These are phyloP conservation scores for Rhizopus arrhizus DNA, from an alignment of 371 early-diverging fungal genomes.

Conservation along the genomic window DNA sequence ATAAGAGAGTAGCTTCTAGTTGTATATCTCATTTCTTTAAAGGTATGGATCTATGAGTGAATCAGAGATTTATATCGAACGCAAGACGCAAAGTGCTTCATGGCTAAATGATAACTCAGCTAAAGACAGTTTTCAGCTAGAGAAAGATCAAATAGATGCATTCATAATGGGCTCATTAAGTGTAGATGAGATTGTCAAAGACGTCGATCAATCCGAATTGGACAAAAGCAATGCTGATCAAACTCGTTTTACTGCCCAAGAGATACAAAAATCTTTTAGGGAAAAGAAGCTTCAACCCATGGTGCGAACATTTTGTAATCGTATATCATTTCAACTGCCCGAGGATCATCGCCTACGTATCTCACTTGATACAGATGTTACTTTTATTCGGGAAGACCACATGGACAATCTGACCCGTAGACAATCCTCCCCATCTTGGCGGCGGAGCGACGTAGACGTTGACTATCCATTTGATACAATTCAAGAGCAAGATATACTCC, in stretches of 20 bases:
- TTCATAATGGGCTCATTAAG: conserved; percentile 83
- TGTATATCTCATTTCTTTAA: not conserved
- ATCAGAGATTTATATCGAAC: conserved; percentile 85
- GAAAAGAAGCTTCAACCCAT: conserved; percentile 85
- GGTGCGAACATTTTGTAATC: conserved; percentile 96
- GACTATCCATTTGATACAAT: conserved; percentile 90
- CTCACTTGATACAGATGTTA: conserved; percentile 96
- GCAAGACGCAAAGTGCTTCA: conserved; percentile 96
- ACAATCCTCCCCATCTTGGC: conserved; percentile 77
- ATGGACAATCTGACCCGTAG: conserved; percentile 36
- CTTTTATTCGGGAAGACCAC: conserved; percentile 97
- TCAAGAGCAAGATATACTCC: conserved; percentile 74
- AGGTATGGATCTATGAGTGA: conserved; percentile 38
- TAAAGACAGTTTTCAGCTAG: conserved; percentile 91
- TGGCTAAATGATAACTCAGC: conserved; percentile 94
- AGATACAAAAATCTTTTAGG: conserved; percentile 80
- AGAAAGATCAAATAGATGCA: conserved; percentile 85
- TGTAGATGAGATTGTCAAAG: conserved; percentile 59
- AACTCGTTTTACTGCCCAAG: conserved; percentile 72
- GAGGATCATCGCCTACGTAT: conserved; percentile 98
- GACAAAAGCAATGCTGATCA: conserved; percentile 67
- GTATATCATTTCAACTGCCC: conserved; percentile 99
- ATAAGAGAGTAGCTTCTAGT: too few species aligned
- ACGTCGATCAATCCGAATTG: conserved; percentile 60
- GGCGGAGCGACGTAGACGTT: conserved; percentile 87